These are phyloP conservation scores for Linnemannia hyalina DNA, from an alignment of 192 early-diverging fungal genomes.

Conservation along the genomic window DNA sequence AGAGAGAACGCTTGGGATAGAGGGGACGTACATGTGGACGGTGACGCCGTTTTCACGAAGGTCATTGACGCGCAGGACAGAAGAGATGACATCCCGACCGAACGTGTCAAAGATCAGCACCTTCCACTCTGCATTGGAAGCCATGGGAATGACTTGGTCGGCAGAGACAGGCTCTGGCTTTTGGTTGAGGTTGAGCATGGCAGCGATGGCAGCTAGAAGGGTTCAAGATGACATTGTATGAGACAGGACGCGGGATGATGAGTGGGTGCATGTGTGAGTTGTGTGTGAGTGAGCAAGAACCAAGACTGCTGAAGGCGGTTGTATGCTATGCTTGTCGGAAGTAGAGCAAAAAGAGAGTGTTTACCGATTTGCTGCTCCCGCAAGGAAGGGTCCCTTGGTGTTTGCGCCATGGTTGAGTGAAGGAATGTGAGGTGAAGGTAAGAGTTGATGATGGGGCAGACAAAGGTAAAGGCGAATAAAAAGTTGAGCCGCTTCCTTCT, in stretches of 20 bases:
- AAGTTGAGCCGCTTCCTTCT: not conserved
- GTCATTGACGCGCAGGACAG: constrained; percentile 96
- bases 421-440: not conserved
- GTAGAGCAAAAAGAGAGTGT: not conserved
- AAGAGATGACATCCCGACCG: constrained; percentile 96
- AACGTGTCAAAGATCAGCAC: constrained; percentile 95
- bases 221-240: not conserved
- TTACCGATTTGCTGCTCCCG: constrained; percentile 77
- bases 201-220: constrained; percentile 79
- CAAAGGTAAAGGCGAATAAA: not conserved
- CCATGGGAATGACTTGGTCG: constrained; percentile 46
- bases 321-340: too few relatives aligned
- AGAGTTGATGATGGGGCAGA: not conserved
- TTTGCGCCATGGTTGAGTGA: constrained; percentile 37
- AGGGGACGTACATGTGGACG: constrained; percentile 88
- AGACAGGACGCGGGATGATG: constrained; percentile 7
- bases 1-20: not conserved
- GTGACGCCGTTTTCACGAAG: constrained; percentile 96
- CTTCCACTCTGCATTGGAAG: constrained; percentile 91
- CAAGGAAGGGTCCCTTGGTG: constrained; percentile 57
- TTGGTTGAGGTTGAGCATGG: constrained; percentile 92
- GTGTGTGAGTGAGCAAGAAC: not conserved
- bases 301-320: not conserved
- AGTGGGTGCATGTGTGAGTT: not conserved
- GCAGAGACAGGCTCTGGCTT: constrained; percentile 57